Conservation (phyloP, 2,329 filamentous ascomycete genomes). For the Alternaria sp. region DNA sequence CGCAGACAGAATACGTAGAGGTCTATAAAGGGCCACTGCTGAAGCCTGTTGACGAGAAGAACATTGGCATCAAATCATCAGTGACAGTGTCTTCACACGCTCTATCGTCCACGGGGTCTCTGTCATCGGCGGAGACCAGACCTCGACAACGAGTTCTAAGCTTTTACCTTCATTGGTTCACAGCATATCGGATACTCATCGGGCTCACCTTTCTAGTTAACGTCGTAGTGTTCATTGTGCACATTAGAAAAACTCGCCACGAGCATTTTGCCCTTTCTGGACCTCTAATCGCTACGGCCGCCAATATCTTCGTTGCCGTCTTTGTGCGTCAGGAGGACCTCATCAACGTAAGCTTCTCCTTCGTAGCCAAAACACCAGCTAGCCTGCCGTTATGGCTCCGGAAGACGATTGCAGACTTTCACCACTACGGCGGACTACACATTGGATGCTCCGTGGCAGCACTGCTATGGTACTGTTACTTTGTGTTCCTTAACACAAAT, state of each 20-base stretch:
- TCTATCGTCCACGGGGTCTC: not conserved
- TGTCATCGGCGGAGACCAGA: not conserved
- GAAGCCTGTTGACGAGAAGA: not conserved
- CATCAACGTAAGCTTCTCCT: constrained; percentile 40
- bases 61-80: not conserved
- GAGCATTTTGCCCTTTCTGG: not conserved
- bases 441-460: constrained; percentile 44
- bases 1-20: not conserved
- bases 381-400: constrained; percentile 37
- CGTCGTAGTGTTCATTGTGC: not conserved
- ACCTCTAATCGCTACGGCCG: constrained; percentile 40
- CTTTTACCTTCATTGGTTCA: constrained; percentile 26
- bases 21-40: not conserved
- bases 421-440: constrained; percentile 48
- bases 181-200: constrained; percentile 29
- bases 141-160: constrained; percentile 5
- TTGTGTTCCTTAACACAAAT: constrained; percentile 45
- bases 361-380: constrained; percentile 40
- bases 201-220: constrained; percentile 20
- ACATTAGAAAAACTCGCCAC: not conserved
- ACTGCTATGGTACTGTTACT: constrained; percentile 56
- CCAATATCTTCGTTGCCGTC: constrained; percentile 47
- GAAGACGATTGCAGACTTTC: constrained; percentile 35
- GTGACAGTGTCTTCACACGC: not conserved
- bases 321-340: constrained; percentile 46